These are phyloP conservation scores for Starmerella geochares DNA, from an alignment of 805 yeast species.

Conservation along the genomic window DNA sequence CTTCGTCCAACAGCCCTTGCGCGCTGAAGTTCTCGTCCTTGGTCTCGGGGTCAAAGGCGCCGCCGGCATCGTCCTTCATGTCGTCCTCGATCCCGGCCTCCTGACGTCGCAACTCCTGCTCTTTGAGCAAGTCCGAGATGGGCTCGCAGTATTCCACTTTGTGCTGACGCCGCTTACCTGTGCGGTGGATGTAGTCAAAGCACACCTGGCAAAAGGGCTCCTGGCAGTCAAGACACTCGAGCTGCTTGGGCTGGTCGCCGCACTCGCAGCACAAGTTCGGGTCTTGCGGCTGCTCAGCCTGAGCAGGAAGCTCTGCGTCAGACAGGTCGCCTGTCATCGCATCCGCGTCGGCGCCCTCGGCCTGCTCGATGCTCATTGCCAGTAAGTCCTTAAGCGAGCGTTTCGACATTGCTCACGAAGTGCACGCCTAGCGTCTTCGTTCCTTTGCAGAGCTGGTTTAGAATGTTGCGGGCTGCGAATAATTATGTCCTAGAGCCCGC, in stretches of 20 bases:
- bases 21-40: not conserved
- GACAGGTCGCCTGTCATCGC: not conserved
- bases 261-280: slow-evolving; percentile 53
- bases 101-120: not conserved
- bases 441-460: no score
- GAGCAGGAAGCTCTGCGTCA: slow-evolving; percentile 2
- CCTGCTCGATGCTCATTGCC: slow-evolving; percentile 26
- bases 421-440: not conserved
- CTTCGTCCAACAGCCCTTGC: not conserved
- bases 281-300: not conserved
- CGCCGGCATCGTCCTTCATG: slow-evolving; percentile 13
- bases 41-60: slow-evolving; percentile 7
- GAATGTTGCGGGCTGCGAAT: no score
- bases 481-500: no score
- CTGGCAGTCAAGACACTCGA: slow-evolving; percentile 51
- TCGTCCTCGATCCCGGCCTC: not conserved
- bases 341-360: slow-evolving; percentile 16
- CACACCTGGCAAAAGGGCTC: slow-evolving; percentile 64
- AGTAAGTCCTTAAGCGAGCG: slow-evolving; percentile 29
- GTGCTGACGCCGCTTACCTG: slow-evolving; percentile 39
- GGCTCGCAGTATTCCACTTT: slow-evolving; percentile 22
- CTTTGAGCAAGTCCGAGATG: not conserved
- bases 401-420: slow-evolving; percentile 14
- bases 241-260: slow-evolving; percentile 58
- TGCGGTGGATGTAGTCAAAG: slow-evolving; percentile 55